A percentile compares a stretch with the other conserved stretches of the same genome.
phyloP scores from a whole-genome alignment of 2,329 filamentous ascomycete genomes.

The Cercospora brassicicola region DNA sequence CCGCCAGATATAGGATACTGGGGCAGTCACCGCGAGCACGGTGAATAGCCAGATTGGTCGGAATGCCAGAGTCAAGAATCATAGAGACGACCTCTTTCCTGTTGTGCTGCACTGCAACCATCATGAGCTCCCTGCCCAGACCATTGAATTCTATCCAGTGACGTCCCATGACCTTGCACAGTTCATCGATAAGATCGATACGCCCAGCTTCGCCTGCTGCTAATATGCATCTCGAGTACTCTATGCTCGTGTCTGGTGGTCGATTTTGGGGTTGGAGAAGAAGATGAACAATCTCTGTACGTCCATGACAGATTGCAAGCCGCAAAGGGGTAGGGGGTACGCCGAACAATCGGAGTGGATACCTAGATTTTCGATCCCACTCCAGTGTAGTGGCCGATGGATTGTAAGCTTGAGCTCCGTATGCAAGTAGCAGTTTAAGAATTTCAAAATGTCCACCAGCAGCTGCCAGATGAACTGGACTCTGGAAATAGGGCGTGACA shows the following conservation, averaged over 20 bases:
- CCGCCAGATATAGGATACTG: neutral
- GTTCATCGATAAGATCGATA: conserved; percentile 3
- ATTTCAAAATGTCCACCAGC: conserved; percentile 3
- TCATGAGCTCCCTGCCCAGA: conserved; percentile 2
- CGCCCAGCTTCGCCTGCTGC: conserved; percentile 7
- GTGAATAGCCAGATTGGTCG: neutral
- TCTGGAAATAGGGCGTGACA: conserved; percentile 3
- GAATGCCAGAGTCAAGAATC: neutral
- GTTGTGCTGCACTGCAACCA: neutral
- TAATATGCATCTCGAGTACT: conserved; percentile 3
- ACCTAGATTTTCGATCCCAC: neutral
- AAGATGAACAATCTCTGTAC: conserved; percentile 8
- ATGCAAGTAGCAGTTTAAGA: neutral
- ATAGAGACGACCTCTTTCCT: neutral
- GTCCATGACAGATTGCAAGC: neutral
- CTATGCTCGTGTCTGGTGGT: neutral
- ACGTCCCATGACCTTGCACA: conserved; percentile 6
- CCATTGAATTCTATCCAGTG: neutral
- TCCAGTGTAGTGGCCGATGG: too few relatives aligned
- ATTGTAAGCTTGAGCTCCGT: neutral
- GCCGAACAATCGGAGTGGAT: neutral
- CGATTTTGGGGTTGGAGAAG: conserved; percentile 2
- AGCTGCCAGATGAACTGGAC: conserved; percentile 7
- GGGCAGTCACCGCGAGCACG: neutral
- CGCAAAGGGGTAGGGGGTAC: neutral